phyloP scores from a whole-genome alignment of 2,329 filamentous ascomycete species.

The Penicillium brevicompactum region DNA sequence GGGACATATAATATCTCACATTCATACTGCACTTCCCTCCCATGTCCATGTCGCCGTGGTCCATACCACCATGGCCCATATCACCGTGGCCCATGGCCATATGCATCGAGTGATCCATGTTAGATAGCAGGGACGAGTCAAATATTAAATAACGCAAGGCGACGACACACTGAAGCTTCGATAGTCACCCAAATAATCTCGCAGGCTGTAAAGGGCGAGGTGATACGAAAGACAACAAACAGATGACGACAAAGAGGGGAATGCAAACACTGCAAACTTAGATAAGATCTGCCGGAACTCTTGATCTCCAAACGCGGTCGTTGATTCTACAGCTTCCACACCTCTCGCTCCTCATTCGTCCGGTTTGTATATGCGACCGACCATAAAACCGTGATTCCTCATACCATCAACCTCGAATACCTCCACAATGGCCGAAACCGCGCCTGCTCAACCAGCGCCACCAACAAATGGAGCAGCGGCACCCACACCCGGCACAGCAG shows the following conservation, averaged over 20 bases:
- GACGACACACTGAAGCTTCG: neutral
- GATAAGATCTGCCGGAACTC: slow-evolving; percentile 6
- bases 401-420: neutral
- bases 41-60: slow-evolving; percentile 61
- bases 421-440: slow-evolving; percentile 44
- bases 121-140: neutral
- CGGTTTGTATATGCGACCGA: neutral
- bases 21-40: slow-evolving; percentile 83
- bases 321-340: neutral
- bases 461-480: slow-evolving; percentile 20
- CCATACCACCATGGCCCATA: slow-evolving; percentile 57
- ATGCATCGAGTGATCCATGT: slow-evolving; percentile 44
- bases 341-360: slow-evolving; percentile 5
- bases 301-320: slow-evolving; percentile 8
- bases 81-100: slow-evolving; percentile 46
- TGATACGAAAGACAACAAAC: neutral
- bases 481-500: slow-evolving; percentile 22
- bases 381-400: neutral
- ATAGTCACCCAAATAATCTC: neutral
- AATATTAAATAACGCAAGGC: neutral
- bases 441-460: slow-evolving; percentile 33
- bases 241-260: slow-evolving; percentile 1
- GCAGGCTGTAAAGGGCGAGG: neutral
- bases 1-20: slow-evolving; percentile 54
- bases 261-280: slow-evolving; percentile 42